Base-by-base conservation (phyloP, 441 rosid species). In the Corymbia calophylla region DNA sequence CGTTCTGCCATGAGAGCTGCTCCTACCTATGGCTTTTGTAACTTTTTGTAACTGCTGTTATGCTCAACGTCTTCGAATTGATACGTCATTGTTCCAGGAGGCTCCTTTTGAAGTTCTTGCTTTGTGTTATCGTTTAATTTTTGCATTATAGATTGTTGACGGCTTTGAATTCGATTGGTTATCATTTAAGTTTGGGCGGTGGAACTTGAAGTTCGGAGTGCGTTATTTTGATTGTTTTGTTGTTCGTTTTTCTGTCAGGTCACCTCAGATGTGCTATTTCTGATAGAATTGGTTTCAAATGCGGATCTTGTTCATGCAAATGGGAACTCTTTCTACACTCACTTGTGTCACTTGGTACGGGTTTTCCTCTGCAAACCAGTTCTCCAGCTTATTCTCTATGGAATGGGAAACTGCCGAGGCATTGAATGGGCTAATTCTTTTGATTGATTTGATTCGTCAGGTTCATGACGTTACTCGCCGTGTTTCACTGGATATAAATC, bases 401-500 rank as follows among this genome's bases (percentile, higher is more conserved):
- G 35, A 32, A 73, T 54, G 77, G 29, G 80, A 73, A 31, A 32
- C 62, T 87, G 89, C 32, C 4, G 86, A 25, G 56, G 53, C 62
- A 35, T 18, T 88, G 47, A 31, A 84, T 35, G 47, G 66, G 87
- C 60, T 87, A 29, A 86, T 87, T 54, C 49, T 66, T 15, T 66
- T 4, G 9, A 44, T 86, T 51, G 23, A 39, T 51, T 25, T 13
- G 19, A 35, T 68, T 58, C 77, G 23, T 81, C 90, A 97, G 99
- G 87, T 96, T 88, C 94, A 93, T 92, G 94, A 93, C 86, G 91
- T 94, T 87, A 93, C 89, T 54, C 93, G 92, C 89, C 94, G 95
- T 25, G 93, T 95, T 87, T 92, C 93, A 87, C 90, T 96, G 90
- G 95, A 94, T 89, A 88, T 92, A n/a, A 94, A 91, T 90, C 88